phyloP scores from a whole-genome alignment of 352 stramenopile genomes.

The Phytophthora boehmeriae region DNA sequence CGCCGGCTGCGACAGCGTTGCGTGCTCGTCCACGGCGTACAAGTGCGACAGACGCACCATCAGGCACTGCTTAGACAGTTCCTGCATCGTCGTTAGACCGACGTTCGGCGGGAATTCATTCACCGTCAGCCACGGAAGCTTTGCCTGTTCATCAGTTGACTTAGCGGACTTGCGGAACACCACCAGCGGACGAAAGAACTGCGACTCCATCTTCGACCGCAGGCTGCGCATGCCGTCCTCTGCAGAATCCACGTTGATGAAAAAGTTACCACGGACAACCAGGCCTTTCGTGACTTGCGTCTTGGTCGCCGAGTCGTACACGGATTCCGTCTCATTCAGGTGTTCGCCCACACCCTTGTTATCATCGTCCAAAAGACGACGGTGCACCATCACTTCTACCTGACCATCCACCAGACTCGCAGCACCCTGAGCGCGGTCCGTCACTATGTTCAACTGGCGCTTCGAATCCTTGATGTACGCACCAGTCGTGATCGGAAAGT shows the following conservation, averaged over 20 bases:
- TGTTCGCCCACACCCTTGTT: slow-evolving; percentile 92
- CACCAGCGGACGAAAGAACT: slow-evolving; percentile 73
- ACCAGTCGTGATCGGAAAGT: slow-evolving; percentile 96
- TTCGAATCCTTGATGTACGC: slow-evolving; percentile 93
- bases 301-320: slow-evolving; percentile 64
- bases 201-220: slow-evolving; percentile 69
- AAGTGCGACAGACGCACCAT: slow-evolving; percentile 95
- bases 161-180: slow-evolving; percentile 44
- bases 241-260: slow-evolving; percentile 65
- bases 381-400: slow-evolving; percentile 98
- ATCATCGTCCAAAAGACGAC: slow-evolving; percentile 94
- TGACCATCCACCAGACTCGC: slow-evolving; percentile 90
- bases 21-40: slow-evolving; percentile 90
- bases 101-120: slow-evolving; percentile 92
- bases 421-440: slow-evolving; percentile 93
- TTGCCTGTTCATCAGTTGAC: slow-evolving; percentile 37
- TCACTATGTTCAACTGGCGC: slow-evolving; percentile 87
- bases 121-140: slow-evolving; percentile 68
- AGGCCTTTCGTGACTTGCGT: slow-evolving; percentile 63
- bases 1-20: slow-evolving; percentile 72
- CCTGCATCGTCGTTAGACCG: slow-evolving; percentile 91
- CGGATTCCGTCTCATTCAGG: slow-evolving; percentile 93
- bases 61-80: slow-evolving; percentile 75
- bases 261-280: slow-evolving; percentile 70
- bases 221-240: slow-evolving; percentile 61